Conservation (phyloP, 768 basidiomycete genomes). For the Pleurotus tuber-regium region DNA sequence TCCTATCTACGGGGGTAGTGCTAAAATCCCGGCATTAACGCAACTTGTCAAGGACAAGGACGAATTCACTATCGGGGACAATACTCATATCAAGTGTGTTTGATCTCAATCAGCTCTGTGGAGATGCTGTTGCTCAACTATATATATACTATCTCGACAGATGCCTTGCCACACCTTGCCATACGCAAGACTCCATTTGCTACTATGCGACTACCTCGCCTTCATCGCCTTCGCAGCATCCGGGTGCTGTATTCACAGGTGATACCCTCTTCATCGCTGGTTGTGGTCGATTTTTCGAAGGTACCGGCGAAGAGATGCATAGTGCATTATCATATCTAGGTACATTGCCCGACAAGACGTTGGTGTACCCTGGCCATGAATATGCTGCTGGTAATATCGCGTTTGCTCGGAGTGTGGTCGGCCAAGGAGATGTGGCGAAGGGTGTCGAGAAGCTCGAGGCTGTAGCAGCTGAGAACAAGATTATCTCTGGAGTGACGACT, state of each 20-base stretch:
- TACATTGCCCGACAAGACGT: conserved; percentile 73
- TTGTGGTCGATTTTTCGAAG: conserved; percentile 95
- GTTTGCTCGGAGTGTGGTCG: conserved; percentile 67
- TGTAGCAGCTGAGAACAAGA: conserved; percentile 53
- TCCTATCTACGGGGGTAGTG: conserved; percentile 80
- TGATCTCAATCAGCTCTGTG: not conserved
- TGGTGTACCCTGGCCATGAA: conserved; percentile 90
- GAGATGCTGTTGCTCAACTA: not conserved
- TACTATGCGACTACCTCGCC: conserved; percentile 69
- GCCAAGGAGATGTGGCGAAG: conserved; percentile 44
- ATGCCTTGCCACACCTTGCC: conserved; percentile 87
- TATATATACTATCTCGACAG: conserved; percentile 31
- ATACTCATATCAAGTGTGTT: conserved; percentile 56
- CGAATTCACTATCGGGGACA: conserved; percentile 69
- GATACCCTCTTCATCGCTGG: conserved; percentile 90
- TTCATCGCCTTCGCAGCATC: no score
- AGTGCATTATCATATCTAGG: conserved; percentile 67
- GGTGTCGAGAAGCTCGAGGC: conserved; percentile 52
- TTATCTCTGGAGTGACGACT: conserved; percentile 80
- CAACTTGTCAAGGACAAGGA: conserved; percentile 79
- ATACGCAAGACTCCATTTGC: conserved; percentile 96
- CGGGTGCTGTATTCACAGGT: conserved; percentile 89
- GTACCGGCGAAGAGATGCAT: conserved; percentile 78
- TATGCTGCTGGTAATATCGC: conserved; percentile 76
- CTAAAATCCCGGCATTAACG: conserved; percentile 63